These are phyloP conservation scores for Eucalyptus erythrocorys DNA, from an alignment of 345 rosid genomes.

Conservation along the genomic window DNA sequence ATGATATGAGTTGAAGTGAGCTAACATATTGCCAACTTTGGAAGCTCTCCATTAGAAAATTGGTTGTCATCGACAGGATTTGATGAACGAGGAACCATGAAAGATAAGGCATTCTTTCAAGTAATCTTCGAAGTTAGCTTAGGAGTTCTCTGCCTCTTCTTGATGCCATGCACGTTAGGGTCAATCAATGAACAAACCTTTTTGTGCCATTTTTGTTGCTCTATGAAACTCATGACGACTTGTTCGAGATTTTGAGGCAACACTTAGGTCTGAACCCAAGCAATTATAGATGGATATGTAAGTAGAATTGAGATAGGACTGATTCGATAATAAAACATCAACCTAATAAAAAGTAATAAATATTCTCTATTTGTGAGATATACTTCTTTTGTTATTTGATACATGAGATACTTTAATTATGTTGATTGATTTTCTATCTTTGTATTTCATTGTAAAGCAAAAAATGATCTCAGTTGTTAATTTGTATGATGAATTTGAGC, in stretches of 20 bases:
- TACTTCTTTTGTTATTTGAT: too few species aligned
- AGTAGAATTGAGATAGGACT: neutral
- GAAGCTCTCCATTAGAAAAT: too few species aligned
- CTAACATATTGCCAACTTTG: too few species aligned
- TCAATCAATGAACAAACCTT: too few species aligned
- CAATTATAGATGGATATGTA: neutral
- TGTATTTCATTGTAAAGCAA: too few species aligned
- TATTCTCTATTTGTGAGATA: accelerated
- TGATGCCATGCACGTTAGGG: neutral
- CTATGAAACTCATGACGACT: neutral
- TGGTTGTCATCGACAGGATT: too few species aligned
- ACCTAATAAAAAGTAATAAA: neutral
- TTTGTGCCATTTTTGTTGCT: too few species aligned
- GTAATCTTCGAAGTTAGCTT: neutral
- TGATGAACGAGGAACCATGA: too few species aligned
- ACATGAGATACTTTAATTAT: too few species aligned
- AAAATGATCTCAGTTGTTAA: neutral
- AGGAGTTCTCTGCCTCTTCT: neutral
- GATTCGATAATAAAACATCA: neutral
- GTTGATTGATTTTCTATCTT: accelerated
- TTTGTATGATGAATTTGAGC: neutral
- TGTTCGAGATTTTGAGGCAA: neutral
- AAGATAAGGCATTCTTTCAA: too few species aligned
- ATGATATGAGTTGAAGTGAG: too few species aligned
- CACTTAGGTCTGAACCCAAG: accelerated